phyloP scores from a whole-genome alignment of 73 alveolate genomes.

The Diophrys appendiculata region DNA sequence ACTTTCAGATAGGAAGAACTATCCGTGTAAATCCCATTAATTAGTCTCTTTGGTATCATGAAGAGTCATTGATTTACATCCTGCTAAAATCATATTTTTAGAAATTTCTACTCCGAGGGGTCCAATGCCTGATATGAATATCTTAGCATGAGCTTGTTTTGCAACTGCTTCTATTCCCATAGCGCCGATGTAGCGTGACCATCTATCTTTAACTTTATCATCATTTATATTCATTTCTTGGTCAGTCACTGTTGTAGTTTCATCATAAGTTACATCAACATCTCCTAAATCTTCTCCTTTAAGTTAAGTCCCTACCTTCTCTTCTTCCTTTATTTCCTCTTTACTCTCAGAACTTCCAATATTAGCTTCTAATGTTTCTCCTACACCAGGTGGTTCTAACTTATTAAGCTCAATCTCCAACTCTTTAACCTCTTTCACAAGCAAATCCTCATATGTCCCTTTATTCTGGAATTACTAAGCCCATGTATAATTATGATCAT shows the following conservation, averaged over 20 bases:
- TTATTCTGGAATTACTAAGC: conserved; percentile 47
- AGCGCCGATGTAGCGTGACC: conserved; percentile 96
- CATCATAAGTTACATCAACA: conserved; percentile 80
- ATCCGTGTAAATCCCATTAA: conserved; percentile 71
- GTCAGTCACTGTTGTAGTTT: conserved; percentile 28
- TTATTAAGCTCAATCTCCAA: conserved; percentile 29
- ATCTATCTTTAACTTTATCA: conserved; percentile 89
- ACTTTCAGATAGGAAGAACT: conserved; percentile 79
- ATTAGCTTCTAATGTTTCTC: conserved; percentile 1
- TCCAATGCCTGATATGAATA: conserved; percentile 84
- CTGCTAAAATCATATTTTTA: conserved; percentile 91
- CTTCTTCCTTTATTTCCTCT: not conserved
- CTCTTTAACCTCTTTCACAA: conserved; percentile 48
- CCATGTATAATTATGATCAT: conserved; percentile 60
- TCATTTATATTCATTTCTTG: conserved; percentile 71
- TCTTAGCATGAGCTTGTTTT: conserved; percentile 81
- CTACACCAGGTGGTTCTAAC: conserved; percentile 16
- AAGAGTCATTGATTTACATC: conserved; percentile 87
- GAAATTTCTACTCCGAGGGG: conserved; percentile 95
- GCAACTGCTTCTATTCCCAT: conserved; percentile 96
- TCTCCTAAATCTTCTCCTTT: conserved; percentile 47
- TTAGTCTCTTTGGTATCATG: conserved; percentile 67
- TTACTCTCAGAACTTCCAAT: not conserved
- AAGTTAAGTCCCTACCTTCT: not conserved
- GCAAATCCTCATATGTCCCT: conserved; percentile 54